phyloP scores from a whole-genome alignment of 306 rosid genomes.

The Gastrolobium villosum region DNA sequence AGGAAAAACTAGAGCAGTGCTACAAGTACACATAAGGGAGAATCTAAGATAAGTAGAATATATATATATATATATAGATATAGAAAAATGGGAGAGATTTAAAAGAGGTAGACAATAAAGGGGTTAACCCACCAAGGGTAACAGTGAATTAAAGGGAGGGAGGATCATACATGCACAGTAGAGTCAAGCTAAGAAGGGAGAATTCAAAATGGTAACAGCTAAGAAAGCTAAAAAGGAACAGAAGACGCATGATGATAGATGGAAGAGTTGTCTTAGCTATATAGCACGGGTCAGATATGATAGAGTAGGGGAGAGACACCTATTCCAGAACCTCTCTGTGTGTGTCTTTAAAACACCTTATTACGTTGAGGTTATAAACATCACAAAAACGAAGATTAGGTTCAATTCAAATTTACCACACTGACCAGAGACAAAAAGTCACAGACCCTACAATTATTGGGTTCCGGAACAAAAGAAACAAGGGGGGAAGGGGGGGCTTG shows the following conservation, averaged over 20 bases:
- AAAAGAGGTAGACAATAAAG: slow-evolving; percentile 5
- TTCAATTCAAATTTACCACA: slow-evolving; percentile 40
- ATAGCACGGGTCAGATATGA: slow-evolving; percentile 56
- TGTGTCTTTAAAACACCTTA: too few species aligned
- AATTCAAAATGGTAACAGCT: slow-evolving; percentile 48
- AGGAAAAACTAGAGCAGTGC: neutral
- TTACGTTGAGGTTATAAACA: neutral
- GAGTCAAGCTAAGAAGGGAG: neutral
- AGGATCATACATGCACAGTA: slow-evolving; percentile 39
- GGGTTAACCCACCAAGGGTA: slow-evolving; percentile 42
- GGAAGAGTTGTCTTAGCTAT: slow-evolving; percentile 37
- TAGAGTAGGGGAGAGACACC: neutral
- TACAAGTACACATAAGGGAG: neutral
- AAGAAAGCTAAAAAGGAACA: slow-evolving; percentile 53
- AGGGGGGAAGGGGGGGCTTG: neutral
- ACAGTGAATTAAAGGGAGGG: slow-evolving; percentile 54
- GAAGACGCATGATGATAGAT: slow-evolving; percentile 53
- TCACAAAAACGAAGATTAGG: too few species aligned
- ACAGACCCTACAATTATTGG: slow-evolving; percentile 56
- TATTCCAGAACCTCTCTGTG: too few species aligned
- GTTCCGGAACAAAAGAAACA: slow-evolving; percentile 21
- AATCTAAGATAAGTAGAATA: neutral
- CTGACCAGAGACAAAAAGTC: slow-evolving; percentile 35
- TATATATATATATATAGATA: slow-evolving; percentile 29
- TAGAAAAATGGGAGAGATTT: slow-evolving; percentile 8